Evolutionary conservation across 257 asterid species (phyloP).

Genomic region (Henckelia pumila): DNA sequence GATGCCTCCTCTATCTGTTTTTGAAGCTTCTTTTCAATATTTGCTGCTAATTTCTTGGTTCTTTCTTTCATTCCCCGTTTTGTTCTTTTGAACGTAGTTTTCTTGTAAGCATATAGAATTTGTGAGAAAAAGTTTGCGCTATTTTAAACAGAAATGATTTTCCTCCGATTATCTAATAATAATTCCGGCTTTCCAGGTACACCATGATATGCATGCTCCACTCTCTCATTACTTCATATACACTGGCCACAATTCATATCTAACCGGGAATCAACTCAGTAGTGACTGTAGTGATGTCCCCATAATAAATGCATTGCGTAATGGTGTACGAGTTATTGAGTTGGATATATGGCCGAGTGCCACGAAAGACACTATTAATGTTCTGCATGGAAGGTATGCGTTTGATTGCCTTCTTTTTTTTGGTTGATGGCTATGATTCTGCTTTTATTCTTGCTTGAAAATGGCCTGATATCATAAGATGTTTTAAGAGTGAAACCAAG

Average conservation of each 20-base stretch:
- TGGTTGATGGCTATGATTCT: not conserved
- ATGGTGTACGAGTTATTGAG: slow-evolving; percentile 70
- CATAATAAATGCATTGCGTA: slow-evolving; percentile 47
- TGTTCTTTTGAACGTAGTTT: not conserved
- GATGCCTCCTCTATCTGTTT: no score
- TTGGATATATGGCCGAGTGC: slow-evolving; percentile 86
- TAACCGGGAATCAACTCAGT: slow-evolving; percentile 77
- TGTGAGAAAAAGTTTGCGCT: not conserved
- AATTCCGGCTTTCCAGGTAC: slow-evolving; percentile 45
- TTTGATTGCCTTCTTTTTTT: not conserved
- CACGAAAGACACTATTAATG: slow-evolving; percentile 49
- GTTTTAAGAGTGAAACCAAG: no score
- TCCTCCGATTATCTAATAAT: slow-evolving; percentile 17
- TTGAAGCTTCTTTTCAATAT: no score
- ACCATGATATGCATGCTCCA: slow-evolving; percentile 73
- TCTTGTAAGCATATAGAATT: not conserved
- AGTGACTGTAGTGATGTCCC: slow-evolving; percentile 72
- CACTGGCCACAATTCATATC: slow-evolving; percentile 76
- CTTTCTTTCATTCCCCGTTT: not conserved
- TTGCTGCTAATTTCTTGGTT: no score
- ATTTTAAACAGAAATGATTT: not conserved
- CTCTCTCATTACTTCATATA: slow-evolving; percentile 70
- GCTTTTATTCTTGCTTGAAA: not conserved
- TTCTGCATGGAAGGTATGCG: slow-evolving; percentile 74
- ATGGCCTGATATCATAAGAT: not conserved